Conservation (phyloP, 768 basidiomycete species). For the Rickenella mellea region DNA sequence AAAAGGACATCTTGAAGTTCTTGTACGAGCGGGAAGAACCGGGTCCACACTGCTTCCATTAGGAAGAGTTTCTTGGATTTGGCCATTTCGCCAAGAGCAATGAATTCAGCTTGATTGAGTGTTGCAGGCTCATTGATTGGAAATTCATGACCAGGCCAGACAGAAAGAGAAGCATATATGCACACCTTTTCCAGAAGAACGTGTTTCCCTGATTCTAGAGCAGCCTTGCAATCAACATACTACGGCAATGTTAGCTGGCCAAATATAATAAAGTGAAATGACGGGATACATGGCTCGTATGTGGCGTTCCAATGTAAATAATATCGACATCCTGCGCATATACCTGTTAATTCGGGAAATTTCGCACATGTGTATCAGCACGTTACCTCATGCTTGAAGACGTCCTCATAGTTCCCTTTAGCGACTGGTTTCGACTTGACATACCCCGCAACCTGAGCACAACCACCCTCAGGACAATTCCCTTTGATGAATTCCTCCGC, state of each 20-base stretch:
- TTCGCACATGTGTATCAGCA: too few relatives aligned
- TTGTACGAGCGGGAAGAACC: slow-evolving; percentile 12
- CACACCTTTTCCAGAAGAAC: slow-evolving; percentile 10
- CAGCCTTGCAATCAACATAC: slow-evolving; percentile 8
- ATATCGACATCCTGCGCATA: slow-evolving; percentile 8
- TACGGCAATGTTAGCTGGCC: background rate
- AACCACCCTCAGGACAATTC: slow-evolving; percentile 3
- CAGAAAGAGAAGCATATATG: background rate
- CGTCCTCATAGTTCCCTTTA: slow-evolving; percentile 1
- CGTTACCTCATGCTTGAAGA: slow-evolving; percentile 9
- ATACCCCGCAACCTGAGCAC: slow-evolving; percentile 2
- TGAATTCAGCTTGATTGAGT: slow-evolving; percentile 8
- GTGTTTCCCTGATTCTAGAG: slow-evolving; percentile 11
- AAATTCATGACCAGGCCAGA: background rate
- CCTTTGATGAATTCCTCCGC: slow-evolving; percentile 6
- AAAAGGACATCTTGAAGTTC: slow-evolving; percentile 5
- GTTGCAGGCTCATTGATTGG: slow-evolving; percentile 6
- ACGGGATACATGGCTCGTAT: slow-evolving; percentile 6
- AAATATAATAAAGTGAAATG: background rate
- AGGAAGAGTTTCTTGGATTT: slow-evolving; percentile 4
- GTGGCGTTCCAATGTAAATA: slow-evolving; percentile 13
- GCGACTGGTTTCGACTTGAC: slow-evolving; percentile 1
- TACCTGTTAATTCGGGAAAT: background rate
- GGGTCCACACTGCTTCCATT: slow-evolving; percentile 12
- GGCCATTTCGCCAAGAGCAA: slow-evolving; percentile 7